Evolutionary conservation across 768 basidiomycete genomes (phyloP).

Genomic region (Mycena galericulata): DNA sequence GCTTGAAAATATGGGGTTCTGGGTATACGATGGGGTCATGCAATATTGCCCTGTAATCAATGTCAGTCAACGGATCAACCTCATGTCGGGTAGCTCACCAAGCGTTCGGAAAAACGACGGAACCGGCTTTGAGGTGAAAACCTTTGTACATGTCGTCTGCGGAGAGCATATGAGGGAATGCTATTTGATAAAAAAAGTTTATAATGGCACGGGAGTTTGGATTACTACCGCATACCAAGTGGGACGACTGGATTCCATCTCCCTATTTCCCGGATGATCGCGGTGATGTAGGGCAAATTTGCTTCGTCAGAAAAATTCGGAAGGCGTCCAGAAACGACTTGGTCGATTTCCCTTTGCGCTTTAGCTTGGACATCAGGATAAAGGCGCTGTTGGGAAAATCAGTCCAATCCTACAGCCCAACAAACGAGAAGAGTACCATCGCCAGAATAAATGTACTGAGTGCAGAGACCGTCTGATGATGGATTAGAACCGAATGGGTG

Average conservation of each 20-base stretch:
- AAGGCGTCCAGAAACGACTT: conserved; percentile 28
- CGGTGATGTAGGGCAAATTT: conserved; percentile 28
- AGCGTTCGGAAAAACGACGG: conserved; percentile 39
- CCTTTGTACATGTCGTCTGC: conserved; percentile 44
- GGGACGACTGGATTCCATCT: conserved; percentile 32
- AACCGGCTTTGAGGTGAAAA: conserved; percentile 42
- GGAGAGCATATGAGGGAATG: conserved; percentile 38
- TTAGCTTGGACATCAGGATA: conserved; percentile 39
- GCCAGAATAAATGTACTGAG: conserved; percentile 24
- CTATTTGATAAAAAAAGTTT: conserved; percentile 9
- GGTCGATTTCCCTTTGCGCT: conserved; percentile 41
- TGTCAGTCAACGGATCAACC: neutral
- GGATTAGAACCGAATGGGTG: neutral
- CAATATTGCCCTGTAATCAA: conserved; percentile 45
- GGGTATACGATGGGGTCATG: conserved; percentile 46
- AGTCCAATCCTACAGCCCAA: neutral
- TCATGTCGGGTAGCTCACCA: conserved; percentile 29
- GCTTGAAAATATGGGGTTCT: conserved; percentile 46
- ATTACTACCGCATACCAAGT: conserved; percentile 4
- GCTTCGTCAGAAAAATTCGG: conserved; percentile 28
- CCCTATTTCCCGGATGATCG: conserved; percentile 26
- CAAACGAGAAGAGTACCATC: conserved; percentile 12
- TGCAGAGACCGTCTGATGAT: conserved; percentile 22
- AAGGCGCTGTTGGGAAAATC: conserved; percentile 21
- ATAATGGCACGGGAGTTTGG: neutral